phyloP scores from a whole-genome alignment of 306 rosid genomes.

The Vigna unguiculata region DNA sequence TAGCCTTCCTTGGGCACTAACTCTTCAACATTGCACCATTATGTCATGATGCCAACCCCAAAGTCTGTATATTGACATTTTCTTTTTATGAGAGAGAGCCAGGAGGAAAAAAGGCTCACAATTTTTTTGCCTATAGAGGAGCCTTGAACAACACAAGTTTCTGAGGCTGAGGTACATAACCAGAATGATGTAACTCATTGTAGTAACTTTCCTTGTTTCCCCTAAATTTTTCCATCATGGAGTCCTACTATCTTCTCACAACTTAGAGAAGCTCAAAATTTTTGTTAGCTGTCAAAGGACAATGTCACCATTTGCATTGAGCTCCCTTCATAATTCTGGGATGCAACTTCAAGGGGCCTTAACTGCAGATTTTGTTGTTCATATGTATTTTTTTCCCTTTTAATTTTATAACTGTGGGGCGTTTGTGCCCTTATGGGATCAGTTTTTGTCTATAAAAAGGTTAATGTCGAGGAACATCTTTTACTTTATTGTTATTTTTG shows the following conservation, averaged over 20 bases:
- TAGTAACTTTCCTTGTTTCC: slow-evolving; percentile 11
- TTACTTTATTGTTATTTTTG: not conserved
- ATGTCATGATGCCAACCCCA: slow-evolving; percentile 35
- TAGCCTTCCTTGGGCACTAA: slow-evolving; percentile 50
- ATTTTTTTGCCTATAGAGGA: slow-evolving; percentile 59
- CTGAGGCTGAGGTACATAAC: slow-evolving; percentile 48
- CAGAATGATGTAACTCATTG: slow-evolving; percentile 47
- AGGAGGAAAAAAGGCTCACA: slow-evolving; percentile 38
- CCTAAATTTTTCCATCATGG: slow-evolving; percentile 43
- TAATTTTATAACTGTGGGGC: not conserved
- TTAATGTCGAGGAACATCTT: slow-evolving; percentile 21
- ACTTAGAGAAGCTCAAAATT: slow-evolving; percentile 54
- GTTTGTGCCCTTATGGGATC: slow-evolving; percentile 18
- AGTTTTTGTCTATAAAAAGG: slow-evolving; percentile 23
- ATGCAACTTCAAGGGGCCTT: slow-evolving; percentile 38
- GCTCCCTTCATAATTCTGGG: slow-evolving; percentile 39
- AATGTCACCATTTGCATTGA: slow-evolving; percentile 44
- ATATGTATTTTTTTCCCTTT: slow-evolving; percentile 29
- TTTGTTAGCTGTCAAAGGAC: slow-evolving; percentile 52
- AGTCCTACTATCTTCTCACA: slow-evolving; percentile 46
- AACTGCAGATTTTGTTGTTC: slow-evolving; percentile 44
- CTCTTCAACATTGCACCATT: slow-evolving; percentile 42
- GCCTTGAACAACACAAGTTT: slow-evolving; percentile 50
- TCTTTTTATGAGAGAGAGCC: slow-evolving; percentile 39
- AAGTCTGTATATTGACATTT: slow-evolving; percentile 46